Conservation (phyloP, 257 asterid species). For the Datura wrightii region DNA sequence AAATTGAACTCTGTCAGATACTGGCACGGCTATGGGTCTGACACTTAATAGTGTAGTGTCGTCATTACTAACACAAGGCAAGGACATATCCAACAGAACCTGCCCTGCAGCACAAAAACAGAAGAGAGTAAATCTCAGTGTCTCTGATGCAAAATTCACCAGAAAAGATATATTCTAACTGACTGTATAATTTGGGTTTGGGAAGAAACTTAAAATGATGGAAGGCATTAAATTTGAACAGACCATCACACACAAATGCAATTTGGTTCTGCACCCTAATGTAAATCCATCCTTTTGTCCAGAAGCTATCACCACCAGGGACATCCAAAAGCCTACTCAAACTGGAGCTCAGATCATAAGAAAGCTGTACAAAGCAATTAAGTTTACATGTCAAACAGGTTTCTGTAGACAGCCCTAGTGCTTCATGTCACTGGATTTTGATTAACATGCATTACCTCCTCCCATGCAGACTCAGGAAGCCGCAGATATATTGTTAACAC, state of each 20-base stretch:
- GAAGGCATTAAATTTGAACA: slow-evolving; percentile 30
- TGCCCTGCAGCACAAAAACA: slow-evolving; percentile 58
- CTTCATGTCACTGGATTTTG: not conserved
- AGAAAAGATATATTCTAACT: not conserved
- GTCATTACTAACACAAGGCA: slow-evolving; percentile 50
- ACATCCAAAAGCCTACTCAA: slow-evolving; percentile 65
- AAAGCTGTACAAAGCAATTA: slow-evolving; percentile 56
- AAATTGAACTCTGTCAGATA: slow-evolving; percentile 63
- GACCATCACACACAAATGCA: slow-evolving; percentile 65
- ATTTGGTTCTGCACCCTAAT: slow-evolving; percentile 73
- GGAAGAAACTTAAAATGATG: not conserved
- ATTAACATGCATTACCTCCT: slow-evolving; percentile 61
- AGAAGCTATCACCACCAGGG: slow-evolving; percentile 59
- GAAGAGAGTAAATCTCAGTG: not conserved
- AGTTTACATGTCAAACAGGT: slow-evolving; percentile 27
- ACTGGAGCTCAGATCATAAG: slow-evolving; percentile 67
- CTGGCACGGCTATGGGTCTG: slow-evolving; percentile 76
- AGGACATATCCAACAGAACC: slow-evolving; percentile 60
- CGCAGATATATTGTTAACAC: slow-evolving; percentile 74
- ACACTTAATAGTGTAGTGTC: slow-evolving; percentile 55
- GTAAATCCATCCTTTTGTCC: slow-evolving; percentile 85
- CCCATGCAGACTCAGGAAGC: slow-evolving; percentile 69
- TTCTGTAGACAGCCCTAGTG: slow-evolving; percentile 12
- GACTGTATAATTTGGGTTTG: not conserved
- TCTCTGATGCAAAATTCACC: not conserved